Evolutionary conservation across 1,139 yeast species (phyloP).

Genomic region (Yamadazyma conglobata): DNA sequence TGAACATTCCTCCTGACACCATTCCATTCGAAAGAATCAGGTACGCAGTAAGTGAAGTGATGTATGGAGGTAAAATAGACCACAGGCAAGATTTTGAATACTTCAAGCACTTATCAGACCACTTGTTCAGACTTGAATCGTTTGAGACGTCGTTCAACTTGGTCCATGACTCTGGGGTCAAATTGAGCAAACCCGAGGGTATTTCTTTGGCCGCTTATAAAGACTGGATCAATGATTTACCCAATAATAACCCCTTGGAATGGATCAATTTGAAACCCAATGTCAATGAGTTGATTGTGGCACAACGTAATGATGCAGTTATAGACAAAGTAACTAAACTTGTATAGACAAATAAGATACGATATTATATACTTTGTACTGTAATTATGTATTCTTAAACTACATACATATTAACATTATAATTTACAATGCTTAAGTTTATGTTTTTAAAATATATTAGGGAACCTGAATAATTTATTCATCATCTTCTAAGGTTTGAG

Average conservation of each 20-base stretch:
- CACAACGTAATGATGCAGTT: too few species aligned
- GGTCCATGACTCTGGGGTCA: too few species aligned
- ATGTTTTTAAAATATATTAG: slow-evolving; percentile 6
- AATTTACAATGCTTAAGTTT: slow-evolving; percentile 18
- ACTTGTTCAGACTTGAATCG: slow-evolving; percentile 25
- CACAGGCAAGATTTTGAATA: slow-evolving; percentile 39
- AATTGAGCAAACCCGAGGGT: slow-evolving; percentile 48
- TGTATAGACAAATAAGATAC: too few species aligned
- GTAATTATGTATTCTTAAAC: slow-evolving; percentile 11
- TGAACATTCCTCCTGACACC: slow-evolving; percentile 44
- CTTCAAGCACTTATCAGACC: slow-evolving; percentile 21
- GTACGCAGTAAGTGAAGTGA: slow-evolving; percentile 49
- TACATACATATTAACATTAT: slow-evolving; percentile 15
- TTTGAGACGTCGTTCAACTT: slow-evolving; percentile 28
- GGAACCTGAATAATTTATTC: slow-evolving; percentile 43
- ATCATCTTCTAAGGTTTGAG: slow-evolving; percentile 95
- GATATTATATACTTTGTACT: too few species aligned
- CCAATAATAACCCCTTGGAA: slow-evolving; percentile 54
- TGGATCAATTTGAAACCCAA: slow-evolving; percentile 46
- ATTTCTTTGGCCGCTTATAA: slow-evolving; percentile 30
- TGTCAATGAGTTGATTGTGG: slow-evolving; percentile 7
- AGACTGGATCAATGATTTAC: slow-evolving; percentile 54
- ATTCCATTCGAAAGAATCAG: slow-evolving; percentile 60
- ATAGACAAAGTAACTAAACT: slow-evolving; percentile 3
- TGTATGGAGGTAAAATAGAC: slow-evolving; percentile 76